Evolutionary conservation across 2,329 filamentous ascomycete species (phyloP).

Genomic region (Lachnellula hyalina): DNA sequence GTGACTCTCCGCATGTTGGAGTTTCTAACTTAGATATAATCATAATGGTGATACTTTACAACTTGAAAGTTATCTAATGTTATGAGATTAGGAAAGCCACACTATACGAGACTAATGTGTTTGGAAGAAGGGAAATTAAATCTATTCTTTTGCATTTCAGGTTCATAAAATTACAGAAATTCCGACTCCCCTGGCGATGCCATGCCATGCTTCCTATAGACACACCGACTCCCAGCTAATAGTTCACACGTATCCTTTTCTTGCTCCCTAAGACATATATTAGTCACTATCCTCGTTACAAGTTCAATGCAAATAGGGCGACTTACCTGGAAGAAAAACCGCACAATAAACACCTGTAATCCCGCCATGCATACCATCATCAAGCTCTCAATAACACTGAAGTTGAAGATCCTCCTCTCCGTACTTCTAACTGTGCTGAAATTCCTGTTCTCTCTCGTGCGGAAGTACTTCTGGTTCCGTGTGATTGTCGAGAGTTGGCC

Average conservation of each 20-base stretch:
- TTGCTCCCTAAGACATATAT: conserved; percentile 45
- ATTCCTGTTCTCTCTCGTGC: conserved; percentile 96
- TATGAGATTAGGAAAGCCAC: background rate
- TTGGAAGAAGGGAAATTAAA: conserved; percentile 1
- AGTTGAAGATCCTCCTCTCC: conserved; percentile 93
- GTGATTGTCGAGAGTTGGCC: conserved; percentile 90
- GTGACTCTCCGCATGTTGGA: background rate
- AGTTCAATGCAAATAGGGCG: background rate
- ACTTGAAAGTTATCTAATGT: too few relatives aligned
- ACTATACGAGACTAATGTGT: background rate
- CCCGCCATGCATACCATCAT: conserved; percentile 95
- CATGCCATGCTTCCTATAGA: conserved; percentile 9
- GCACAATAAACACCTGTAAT: conserved; percentile 92
- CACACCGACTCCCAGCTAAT: background rate
- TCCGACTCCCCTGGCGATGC: conserved; percentile 13
- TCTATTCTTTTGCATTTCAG: conserved; percentile 10
- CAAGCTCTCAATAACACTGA: conserved; percentile 85
- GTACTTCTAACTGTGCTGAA: conserved; percentile 97
- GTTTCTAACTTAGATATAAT: too few relatives aligned
- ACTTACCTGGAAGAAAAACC: conserved; percentile 93
- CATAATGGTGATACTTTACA: too few relatives aligned
- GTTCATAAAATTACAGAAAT: conserved; percentile 18
- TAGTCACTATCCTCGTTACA: conserved; percentile 16
- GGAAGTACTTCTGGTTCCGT: conserved; percentile 98
- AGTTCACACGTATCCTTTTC: conserved; percentile 63